Evolutionary conservation across 176 grass and related monocot species (phyloP).

Genomic region (Olyra latifolia): DNA sequence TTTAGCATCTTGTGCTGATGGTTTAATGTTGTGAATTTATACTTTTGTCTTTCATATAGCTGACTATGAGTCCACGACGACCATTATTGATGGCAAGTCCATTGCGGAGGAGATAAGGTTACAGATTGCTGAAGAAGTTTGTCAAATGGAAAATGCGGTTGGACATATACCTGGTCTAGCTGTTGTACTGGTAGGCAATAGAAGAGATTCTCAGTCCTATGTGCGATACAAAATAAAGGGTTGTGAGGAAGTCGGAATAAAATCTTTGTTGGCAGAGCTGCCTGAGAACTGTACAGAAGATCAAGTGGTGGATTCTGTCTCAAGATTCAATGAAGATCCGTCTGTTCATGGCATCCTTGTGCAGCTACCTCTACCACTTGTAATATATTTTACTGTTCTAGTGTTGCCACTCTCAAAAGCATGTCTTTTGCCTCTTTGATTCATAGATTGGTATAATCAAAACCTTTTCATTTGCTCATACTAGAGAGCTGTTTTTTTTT

Average conservation of each 20-base stretch:
- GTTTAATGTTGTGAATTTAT: background rate
- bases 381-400: slow-evolving; percentile 38
- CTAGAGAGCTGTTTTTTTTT: background rate
- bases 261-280: slow-evolving; percentile 63
- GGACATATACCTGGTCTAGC: slow-evolving; percentile 75
- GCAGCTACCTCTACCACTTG: slow-evolving; percentile 86
- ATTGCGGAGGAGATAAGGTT: slow-evolving; percentile 82
- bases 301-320: slow-evolving; percentile 62
- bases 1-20: slow-evolving; percentile 5
- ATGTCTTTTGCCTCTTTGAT: slow-evolving; percentile 5
- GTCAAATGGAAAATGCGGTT: slow-evolving; percentile 50
- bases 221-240: slow-evolving; percentile 81
- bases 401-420: background rate
- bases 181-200: slow-evolving; percentile 80
- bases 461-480: background rate
- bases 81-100: slow-evolving; percentile 81
- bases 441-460: slow-evolving; percentile 4
- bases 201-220: slow-evolving; percentile 83
- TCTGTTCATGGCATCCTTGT: slow-evolving; percentile 94
- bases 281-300: slow-evolving; percentile 69
- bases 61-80: slow-evolving; percentile 25
- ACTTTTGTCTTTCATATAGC: slow-evolving; percentile 37
- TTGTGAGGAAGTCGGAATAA: slow-evolving; percentile 89
- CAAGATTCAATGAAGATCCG: slow-evolving; percentile 75
- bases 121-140: slow-evolving; percentile 60